Percentiles rank a stretch among this genome's conserved stretches.
Conservation (phyloP, 2,329 filamentous ascomycete species). For the Basipetospora chlamydospora region DNA sequence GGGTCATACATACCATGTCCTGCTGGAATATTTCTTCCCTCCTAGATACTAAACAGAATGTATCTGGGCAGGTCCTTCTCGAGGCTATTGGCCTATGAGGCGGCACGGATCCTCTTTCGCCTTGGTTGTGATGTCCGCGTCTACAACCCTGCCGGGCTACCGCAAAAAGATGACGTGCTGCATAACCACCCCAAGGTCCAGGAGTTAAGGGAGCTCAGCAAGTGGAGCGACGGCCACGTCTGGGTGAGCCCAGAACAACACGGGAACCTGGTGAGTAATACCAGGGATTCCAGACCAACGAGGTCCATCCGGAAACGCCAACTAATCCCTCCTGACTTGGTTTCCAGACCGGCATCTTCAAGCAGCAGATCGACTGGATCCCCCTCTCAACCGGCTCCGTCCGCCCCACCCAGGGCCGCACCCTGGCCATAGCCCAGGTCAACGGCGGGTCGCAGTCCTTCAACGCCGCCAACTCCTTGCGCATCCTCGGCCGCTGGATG, state of each 20-base stretch:
- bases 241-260: conserved; percentile 56
- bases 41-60: no score
- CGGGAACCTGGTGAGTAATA: conserved; percentile 35
- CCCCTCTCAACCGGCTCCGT: conserved; percentile 46
- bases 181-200: conserved; percentile 44
- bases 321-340: neutral
- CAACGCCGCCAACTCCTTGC: conserved; percentile 51
- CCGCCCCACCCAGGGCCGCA: conserved; percentile 51
- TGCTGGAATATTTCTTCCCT: no score
- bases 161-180: conserved; percentile 48
- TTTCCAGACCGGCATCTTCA: conserved; percentile 46
- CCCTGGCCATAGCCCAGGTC: conserved; percentile 46
- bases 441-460: conserved; percentile 52
- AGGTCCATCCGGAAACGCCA: no score
- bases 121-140: conserved; percentile 53
- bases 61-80: conserved; percentile 36
- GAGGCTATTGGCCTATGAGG: conserved; percentile 43
- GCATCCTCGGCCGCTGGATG: conserved; percentile 55
- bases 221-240: conserved; percentile 52
- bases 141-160: conserved; percentile 42
- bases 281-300: no score
- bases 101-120: conserved; percentile 43
- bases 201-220: conserved; percentile 44
- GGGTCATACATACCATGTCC: no score
- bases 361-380: conserved; percentile 59